Percentiles rank a stretch among this genome's conserved stretches.
Conservation (phyloP, 108 stramenopile genomes). For the Cyclotella baltica region DNA sequence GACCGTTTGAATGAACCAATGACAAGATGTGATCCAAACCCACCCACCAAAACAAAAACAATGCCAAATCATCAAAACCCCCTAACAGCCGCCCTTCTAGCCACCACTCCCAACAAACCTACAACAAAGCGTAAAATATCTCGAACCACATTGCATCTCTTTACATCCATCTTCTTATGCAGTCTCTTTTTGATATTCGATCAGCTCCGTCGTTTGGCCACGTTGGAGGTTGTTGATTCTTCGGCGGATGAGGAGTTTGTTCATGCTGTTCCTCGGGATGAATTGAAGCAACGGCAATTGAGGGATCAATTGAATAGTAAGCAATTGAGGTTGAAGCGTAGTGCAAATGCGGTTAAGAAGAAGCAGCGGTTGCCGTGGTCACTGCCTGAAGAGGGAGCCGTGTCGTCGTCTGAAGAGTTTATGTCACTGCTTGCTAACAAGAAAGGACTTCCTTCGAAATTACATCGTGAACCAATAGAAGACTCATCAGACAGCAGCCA, state of each 20-base stretch:
- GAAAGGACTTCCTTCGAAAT: not conserved
- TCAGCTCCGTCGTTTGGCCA: not conserved
- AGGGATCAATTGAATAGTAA: too few species aligned
- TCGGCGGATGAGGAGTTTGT: not conserved
- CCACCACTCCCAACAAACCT: not conserved
- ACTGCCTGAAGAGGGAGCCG: not conserved
- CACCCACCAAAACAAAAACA: not conserved
- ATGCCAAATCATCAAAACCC: not conserved
- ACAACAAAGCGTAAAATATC: slow-evolving; percentile 6
- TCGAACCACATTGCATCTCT: not conserved
- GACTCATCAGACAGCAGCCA: not conserved
- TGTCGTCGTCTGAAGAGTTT: not conserved
- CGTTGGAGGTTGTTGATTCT: not conserved
- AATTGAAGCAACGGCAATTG: not conserved
- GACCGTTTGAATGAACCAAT: too few species aligned
- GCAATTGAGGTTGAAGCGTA: too few species aligned
- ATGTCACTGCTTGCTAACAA: not conserved
- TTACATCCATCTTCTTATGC: not conserved
- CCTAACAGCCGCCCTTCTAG: slow-evolving; percentile 8
- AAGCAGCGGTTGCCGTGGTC: not conserved
- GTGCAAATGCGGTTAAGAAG: not conserved
- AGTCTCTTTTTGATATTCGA: not conserved
- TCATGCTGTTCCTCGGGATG: not conserved
- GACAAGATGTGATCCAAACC: too few species aligned
- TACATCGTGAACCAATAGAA: not conserved